Evolutionary conservation across 176 grass and related monocot species (phyloP), one percentile per base, ranked within the genome.

Genomic region (Zea luxurians): DNA sequence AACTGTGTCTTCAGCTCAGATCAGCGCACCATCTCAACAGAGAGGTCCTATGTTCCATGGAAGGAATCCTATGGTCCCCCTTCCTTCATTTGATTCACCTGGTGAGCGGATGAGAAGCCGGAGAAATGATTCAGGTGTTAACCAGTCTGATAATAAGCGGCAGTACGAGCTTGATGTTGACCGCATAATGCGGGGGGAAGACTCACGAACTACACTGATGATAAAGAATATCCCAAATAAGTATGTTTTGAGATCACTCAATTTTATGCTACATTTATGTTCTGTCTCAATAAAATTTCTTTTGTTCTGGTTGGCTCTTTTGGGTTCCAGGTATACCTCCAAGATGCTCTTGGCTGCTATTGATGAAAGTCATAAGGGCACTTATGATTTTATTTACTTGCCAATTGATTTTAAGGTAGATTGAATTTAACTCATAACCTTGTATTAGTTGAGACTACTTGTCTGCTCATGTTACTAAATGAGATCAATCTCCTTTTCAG

Each of bases 211-310:
- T 55, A 97, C 94, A 37, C 85, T 97, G 37, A 97, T 94, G 94
- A 93, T 97, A 61, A 97, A 97, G 80, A 97, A 97, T 60, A 97
- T 97, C 58, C 94, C 94, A 13, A 97, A 97, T 48, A 97, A 97
- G 94, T 94, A 92, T 74, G 88, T 78, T 8, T 20, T n/a, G 11
- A 35, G 8, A 69, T 37, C 10, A 64, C 9, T 37, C 71, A 76
- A 52, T 86, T 64, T 75, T 40, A 64, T 59, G 36, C 38, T 66
- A 36, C 7, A 38, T n/a, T 83, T 61, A 40, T 71, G 48, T 68
- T 68, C 7, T 41, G 15, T 27, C 18, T 80, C 10, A 15, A 68
- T 27, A 62, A 3, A 41, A 6, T 85, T 1, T 53, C 36, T 74
- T 6, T 48, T 37, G 41, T 68, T 62, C 21, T 67, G 37, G 10